Evolutionary conservation across 2,329 filamentous ascomycete genomes (phyloP).

Genomic region (Xylaria sp.): DNA sequence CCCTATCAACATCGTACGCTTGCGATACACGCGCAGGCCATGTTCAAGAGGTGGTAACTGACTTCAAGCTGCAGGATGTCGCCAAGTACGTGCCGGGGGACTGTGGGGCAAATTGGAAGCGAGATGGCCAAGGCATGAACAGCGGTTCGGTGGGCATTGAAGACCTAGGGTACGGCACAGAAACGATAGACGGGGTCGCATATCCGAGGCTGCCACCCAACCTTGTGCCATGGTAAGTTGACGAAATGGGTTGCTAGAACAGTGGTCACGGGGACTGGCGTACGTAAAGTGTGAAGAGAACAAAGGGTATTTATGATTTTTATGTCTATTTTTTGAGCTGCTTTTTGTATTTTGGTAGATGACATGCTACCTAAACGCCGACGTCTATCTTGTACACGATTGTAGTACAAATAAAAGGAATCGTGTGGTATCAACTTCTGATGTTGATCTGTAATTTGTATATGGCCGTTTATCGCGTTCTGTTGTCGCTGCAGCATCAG

Average conservation of each 20-base stretch:
- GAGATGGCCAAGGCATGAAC: slow-evolving; percentile 35
- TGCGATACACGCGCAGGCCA: too few relatives aligned
- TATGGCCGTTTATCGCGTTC: slow-evolving; percentile 17
- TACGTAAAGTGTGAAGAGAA: background rate
- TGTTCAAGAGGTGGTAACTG: too few relatives aligned
- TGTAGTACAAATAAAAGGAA: slow-evolving; percentile 33
- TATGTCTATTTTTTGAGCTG: slow-evolving; percentile 3
- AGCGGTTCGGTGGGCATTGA: slow-evolving; percentile 28
- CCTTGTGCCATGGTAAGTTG: slow-evolving; percentile 42
- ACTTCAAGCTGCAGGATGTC: slow-evolving; percentile 43
- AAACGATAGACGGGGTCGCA: slow-evolving; percentile 48
- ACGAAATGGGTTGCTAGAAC: background rate
- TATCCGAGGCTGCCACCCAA: slow-evolving; percentile 48
- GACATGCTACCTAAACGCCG: slow-evolving; percentile 9
- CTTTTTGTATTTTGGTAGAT: slow-evolving; percentile 14
- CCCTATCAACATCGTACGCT: too few relatives aligned
- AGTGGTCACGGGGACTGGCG: background rate
- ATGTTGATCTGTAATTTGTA: background rate
- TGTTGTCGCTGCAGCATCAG: slow-evolving; percentile 1
- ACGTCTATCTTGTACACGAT: slow-evolving; percentile 25
- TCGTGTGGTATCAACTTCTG: slow-evolving; percentile 23
- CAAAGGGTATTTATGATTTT: background rate
- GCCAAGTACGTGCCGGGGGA: slow-evolving; percentile 56
- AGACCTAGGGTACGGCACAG: slow-evolving; percentile 45
- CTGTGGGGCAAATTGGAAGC: slow-evolving; percentile 54